phyloP scores from a whole-genome alignment of 164 flowering plant species.

The Vitis riparia region DNA sequence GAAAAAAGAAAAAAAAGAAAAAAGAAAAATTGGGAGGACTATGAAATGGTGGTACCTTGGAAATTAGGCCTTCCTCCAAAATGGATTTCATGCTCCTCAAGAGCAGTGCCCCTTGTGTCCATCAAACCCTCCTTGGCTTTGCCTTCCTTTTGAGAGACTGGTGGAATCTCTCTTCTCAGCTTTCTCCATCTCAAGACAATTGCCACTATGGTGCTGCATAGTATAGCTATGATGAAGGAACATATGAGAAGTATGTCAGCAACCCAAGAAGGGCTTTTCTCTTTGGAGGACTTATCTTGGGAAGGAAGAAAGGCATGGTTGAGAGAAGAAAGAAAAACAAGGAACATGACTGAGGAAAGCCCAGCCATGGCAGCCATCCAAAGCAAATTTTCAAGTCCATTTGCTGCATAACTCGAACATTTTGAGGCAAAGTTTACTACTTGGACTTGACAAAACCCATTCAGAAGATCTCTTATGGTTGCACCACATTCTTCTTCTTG shows the following conservation, averaged over 20 bases:
- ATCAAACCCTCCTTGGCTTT: conserved; percentile 20
- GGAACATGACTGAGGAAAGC: conserved; percentile 44
- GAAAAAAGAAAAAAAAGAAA: background rate
- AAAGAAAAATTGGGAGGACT: background rate
- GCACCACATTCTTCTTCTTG: conserved; percentile 44
- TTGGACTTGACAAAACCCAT: conserved; percentile 31
- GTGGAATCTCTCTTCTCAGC: conserved; percentile 27
- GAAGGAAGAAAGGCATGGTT: conserved; percentile 46
- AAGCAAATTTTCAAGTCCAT: conserved; percentile 39
- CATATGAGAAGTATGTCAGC: conserved; percentile 55
- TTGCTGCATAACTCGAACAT: conserved; percentile 27
- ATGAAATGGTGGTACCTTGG: conserved; percentile 41
- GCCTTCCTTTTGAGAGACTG: conserved; percentile 20
- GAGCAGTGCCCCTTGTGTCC: conserved; percentile 15
- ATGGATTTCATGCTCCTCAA: conserved; percentile 62
- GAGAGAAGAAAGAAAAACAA: conserved; percentile 39
- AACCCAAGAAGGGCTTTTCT: conserved; percentile 59
- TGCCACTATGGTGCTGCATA: conserved; percentile 31
- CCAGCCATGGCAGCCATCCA: conserved; percentile 52
- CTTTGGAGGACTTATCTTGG: conserved; percentile 29
- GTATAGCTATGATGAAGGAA: conserved; percentile 50
- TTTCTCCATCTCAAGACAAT: conserved; percentile 48
- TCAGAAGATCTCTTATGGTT: conserved; percentile 41
- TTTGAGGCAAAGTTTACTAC: conserved; percentile 36
- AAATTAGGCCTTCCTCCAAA: conserved; percentile 73